Conservation (phyloP, 2,329 filamentous ascomycete genomes). For the Boeremia exigua region DNA sequence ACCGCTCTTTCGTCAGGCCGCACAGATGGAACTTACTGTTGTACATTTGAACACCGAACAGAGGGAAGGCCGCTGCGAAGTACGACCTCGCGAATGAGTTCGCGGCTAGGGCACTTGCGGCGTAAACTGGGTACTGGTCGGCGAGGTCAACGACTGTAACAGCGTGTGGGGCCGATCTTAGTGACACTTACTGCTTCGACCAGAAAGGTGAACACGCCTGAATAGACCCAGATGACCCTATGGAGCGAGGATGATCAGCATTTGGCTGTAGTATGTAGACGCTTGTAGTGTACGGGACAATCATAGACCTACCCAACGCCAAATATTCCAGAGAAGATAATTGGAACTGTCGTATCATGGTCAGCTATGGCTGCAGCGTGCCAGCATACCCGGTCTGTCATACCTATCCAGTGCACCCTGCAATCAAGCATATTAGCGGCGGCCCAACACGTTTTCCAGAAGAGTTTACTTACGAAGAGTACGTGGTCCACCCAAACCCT, state of each 20-base stretch:
- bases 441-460: constrained; percentile 57
- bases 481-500: constrained; percentile 84
- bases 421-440: constrained; percentile 36
- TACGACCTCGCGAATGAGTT: constrained; percentile 57
- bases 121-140: constrained; percentile 56
- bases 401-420: constrained; percentile 60
- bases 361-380: constrained; percentile 42
- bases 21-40: constrained; percentile 51
- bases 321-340: constrained; percentile 57
- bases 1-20: constrained; percentile 50
- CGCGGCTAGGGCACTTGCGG: constrained; percentile 57
- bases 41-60: constrained; percentile 60
- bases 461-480: constrained; percentile 72
- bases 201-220: constrained; percentile 86
- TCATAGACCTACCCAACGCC: constrained; percentile 49
- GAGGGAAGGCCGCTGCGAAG: constrained; percentile 57
- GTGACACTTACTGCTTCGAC: constrained; percentile 62
- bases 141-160: constrained; percentile 31
- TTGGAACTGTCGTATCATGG: constrained; percentile 52
- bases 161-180: constrained; percentile 30
- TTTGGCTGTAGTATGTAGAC: constrained; percentile 30
- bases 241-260: constrained; percentile 38
- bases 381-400: constrained; percentile 31
- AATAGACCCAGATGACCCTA: constrained; percentile 79
- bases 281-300: constrained; percentile 20